Percentiles rank a stretch among this genome's conserved stretches.
Conservation (phyloP, 805 yeast genomes). For the Saturnispora sekii region DNA sequence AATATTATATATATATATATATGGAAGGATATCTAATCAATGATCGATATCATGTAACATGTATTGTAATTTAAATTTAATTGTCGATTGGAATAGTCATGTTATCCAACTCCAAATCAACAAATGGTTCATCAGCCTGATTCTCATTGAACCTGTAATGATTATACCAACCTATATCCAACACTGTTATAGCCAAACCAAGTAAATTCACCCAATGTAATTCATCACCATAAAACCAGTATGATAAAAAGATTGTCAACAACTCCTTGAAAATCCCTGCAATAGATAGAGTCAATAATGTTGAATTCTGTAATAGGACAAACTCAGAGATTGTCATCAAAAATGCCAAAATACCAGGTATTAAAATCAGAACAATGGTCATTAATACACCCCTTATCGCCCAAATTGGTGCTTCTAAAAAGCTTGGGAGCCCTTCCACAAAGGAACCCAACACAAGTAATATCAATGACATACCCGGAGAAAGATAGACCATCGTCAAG, state of each 20-base stretch:
- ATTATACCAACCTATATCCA: constrained; percentile 80
- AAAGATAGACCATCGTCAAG: constrained; percentile 68
- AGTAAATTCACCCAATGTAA: constrained; percentile 56
- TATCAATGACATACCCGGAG: constrained; percentile 72
- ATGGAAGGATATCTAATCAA: neutral
- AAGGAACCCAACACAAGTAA: constrained; percentile 53
- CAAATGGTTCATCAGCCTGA: constrained; percentile 12
- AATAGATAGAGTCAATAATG: constrained; percentile 75
- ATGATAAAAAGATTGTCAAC: constrained; percentile 61
- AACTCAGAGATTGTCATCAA: constrained; percentile 86
- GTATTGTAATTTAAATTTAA: neutral
- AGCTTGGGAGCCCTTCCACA: constrained; percentile 57
- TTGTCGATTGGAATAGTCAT: neutral
- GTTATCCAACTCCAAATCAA: constrained; percentile 15
- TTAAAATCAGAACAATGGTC: constrained; percentile 49
- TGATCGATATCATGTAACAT: too few species aligned
- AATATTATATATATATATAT: neutral
- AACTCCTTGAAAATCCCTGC: constrained; percentile 93
- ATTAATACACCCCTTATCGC: constrained; percentile 40
- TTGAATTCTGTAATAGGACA: constrained; percentile 69
- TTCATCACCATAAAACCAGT: constrained; percentile 66
- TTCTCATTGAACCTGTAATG: constrained; percentile 40
- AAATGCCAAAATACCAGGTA: constrained; percentile 85
- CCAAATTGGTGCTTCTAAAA: constrained; percentile 56
- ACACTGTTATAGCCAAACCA: constrained; percentile 67